Conservation (phyloP, 2,329 filamentous ascomycete genomes). For the Macrophomina pseudophaseolina region DNA sequence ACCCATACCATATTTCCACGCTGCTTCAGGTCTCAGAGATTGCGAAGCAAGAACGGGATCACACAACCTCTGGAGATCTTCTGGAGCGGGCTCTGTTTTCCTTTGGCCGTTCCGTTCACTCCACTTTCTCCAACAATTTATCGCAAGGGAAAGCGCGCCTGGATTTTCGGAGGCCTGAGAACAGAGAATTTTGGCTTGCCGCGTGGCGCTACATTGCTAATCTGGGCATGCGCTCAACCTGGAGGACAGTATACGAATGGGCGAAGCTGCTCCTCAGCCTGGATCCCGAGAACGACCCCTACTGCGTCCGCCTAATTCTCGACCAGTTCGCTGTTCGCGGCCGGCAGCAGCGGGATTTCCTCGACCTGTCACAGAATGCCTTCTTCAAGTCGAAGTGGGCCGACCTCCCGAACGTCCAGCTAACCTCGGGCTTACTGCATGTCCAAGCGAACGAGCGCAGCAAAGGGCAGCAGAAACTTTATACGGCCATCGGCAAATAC, state of each 20-base stretch:
- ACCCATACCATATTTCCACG: constrained; percentile 90
- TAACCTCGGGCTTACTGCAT: constrained; percentile 77
- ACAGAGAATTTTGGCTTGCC: constrained; percentile 90
- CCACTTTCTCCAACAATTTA: constrained; percentile 77
- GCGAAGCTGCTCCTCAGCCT: constrained; percentile 80
- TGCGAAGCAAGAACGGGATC: constrained; percentile 88
- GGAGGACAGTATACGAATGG: constrained; percentile 93
- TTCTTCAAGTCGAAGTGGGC: constrained; percentile 55
- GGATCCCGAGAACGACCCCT: constrained; percentile 76
- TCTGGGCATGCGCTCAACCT: constrained; percentile 88
- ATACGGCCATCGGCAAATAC: constrained; percentile 70
- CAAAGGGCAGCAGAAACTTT: constrained; percentile 69
- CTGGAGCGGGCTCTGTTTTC: constrained; percentile 91
- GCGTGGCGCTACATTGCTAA: constrained; percentile 88
- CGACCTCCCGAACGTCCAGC: constrained; percentile 72
- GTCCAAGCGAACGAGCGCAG: constrained; percentile 70
- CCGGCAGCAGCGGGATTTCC: constrained; percentile 74
- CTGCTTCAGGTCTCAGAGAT: constrained; percentile 93
- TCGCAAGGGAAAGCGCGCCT: constrained; percentile 79
- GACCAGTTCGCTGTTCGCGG: constrained; percentile 86
- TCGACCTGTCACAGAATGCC: constrained; percentile 67
- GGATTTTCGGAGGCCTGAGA: constrained; percentile 81
- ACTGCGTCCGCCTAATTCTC: constrained; percentile 78
- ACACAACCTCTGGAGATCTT: constrained; percentile 82
- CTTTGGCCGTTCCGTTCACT: constrained; percentile 86